Conservation (phyloP, 2,329 filamentous ascomycete species). For the Diaporthe capsici region DNA sequence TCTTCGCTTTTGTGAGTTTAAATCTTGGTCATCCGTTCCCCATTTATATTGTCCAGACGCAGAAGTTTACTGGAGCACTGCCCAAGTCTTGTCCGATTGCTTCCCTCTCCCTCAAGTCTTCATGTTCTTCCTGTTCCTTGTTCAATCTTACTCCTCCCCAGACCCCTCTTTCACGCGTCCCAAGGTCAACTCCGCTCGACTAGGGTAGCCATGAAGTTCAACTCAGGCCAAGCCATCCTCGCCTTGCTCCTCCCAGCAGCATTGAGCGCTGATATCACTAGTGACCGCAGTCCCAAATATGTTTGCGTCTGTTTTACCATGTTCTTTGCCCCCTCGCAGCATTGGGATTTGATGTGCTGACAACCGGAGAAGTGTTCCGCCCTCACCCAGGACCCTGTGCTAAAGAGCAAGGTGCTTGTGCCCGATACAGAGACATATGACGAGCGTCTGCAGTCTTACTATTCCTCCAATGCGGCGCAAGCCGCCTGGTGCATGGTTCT, state of each 20-base stretch:
- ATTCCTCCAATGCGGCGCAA: slow-evolving; percentile 54
- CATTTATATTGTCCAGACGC: not conserved
- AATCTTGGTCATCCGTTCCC: not conserved
- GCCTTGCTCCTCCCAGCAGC: not conserved
- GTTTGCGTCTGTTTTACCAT: not conserved
- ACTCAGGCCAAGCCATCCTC: not conserved
- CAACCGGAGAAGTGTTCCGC: slow-evolving; percentile 46
- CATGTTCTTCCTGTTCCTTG: not conserved
- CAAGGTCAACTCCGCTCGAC: not conserved
- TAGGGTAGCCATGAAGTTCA: not conserved
- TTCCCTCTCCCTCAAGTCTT: not conserved
- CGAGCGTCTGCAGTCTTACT: slow-evolving; percentile 53
- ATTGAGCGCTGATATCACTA: not conserved
- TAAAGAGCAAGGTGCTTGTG: slow-evolving; percentile 49
- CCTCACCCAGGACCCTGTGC: slow-evolving; percentile 44
- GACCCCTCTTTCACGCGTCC: not conserved
- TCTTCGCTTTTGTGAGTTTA: not conserved
- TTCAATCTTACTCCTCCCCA: not conserved
- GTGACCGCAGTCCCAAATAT: not conserved
- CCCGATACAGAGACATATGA: slow-evolving; percentile 48
- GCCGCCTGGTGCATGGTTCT: slow-evolving; percentile 54
- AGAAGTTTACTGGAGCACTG: not conserved
- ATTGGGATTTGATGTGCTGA: not conserved
- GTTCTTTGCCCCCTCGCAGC: too few species aligned
- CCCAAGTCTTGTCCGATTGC: not conserved